Evolutionary conservation across 129 eudicot species (phyloP).

Genomic region (carrot (Daucus carota)): DH1_v3.0 NC_030381.2:32493501-32494000

Average conservation of each 20-base stretch:
- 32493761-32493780: slow-evolving; percentile 1
- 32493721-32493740: slow-evolving; percentile 27
- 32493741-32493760: slow-evolving; percentile 9
- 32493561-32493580: slow-evolving; percentile 80
- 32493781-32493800: slow-evolving; percentile 6
- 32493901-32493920: background rate
- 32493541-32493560: slow-evolving; percentile 47
- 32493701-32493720: slow-evolving; percentile 24
- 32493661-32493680: slow-evolving; percentile 85
- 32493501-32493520: slow-evolving; percentile 75
- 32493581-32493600: slow-evolving; percentile 54
- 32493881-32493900: slow-evolving; percentile 1
- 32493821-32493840: background rate
- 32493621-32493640: slow-evolving; percentile 49
- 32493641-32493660: slow-evolving; percentile 57
- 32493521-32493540: slow-evolving; percentile 44
- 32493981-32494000: too few species aligned
- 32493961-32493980: too few species aligned
- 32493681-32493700: slow-evolving; percentile 22
- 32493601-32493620: slow-evolving; percentile 49
- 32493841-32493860: background rate
- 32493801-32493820: slow-evolving; percentile 1
- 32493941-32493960: too few species aligned
- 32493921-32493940: background rate
- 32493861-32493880: background rate